phyloP scores from a whole-genome alignment of 1,139 yeast genomes.

The Pichiaceae sp. region DNA sequence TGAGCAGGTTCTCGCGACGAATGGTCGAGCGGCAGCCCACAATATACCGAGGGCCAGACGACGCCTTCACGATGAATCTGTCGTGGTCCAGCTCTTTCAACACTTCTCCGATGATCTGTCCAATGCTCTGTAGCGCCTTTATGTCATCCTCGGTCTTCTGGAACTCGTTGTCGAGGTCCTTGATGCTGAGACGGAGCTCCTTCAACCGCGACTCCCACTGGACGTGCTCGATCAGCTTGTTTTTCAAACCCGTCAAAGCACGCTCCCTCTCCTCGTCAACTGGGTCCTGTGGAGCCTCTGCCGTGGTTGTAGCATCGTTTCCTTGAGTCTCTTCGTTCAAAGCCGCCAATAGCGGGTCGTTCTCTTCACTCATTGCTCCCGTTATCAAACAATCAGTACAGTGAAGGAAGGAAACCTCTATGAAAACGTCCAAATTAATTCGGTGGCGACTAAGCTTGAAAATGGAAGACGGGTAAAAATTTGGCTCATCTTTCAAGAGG shows the following conservation, averaged over 20 bases:
- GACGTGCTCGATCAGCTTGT: slow-evolving; percentile 84
- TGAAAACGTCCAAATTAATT: too few species aligned
- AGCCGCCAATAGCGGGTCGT: slow-evolving; percentile 70
- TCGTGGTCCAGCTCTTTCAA: slow-evolving; percentile 94
- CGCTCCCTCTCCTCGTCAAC: slow-evolving; percentile 70
- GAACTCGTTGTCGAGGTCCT: slow-evolving; percentile 75
- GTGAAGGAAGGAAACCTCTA: too few species aligned
- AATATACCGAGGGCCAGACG: slow-evolving; percentile 95
- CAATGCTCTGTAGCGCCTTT: slow-evolving; percentile 94
- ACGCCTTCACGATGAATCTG: slow-evolving; percentile 91
- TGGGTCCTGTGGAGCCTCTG: slow-evolving; percentile 17
- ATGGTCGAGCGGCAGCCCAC: slow-evolving; percentile 96
- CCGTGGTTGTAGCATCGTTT: background rate
- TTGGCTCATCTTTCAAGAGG: background rate
- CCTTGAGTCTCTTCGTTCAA: slow-evolving; percentile 37
- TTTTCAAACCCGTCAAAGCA: slow-evolving; percentile 74
- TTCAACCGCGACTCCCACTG: slow-evolving; percentile 92
- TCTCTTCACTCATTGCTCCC: slow-evolving; percentile 48
- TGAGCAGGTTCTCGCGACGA: slow-evolving; percentile 72
- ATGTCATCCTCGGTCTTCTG: slow-evolving; percentile 95
- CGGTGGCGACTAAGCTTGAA: too few species aligned
- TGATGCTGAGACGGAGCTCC: slow-evolving; percentile 73
- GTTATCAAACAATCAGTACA: too few species aligned
- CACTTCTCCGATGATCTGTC: slow-evolving; percentile 96
- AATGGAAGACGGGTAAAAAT: too few species aligned